Percentiles rank a stretch among this genome's conserved stretches.
phyloP scores from a whole-genome alignment of 495 filamentous ascomycete genomes.

The Lentithecium fluviatile region DNA sequence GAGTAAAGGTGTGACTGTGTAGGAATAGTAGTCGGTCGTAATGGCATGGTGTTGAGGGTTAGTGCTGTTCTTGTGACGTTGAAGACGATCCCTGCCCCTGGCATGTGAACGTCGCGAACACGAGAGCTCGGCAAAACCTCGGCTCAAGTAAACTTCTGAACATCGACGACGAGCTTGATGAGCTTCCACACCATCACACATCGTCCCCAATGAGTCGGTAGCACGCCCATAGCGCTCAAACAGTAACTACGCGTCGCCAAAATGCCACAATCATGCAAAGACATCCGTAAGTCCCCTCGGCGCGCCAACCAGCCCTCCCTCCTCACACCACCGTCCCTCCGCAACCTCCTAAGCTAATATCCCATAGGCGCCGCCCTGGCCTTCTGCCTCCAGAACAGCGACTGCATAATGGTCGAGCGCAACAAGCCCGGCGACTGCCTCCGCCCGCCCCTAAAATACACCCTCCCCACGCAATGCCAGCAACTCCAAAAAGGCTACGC shows the following conservation, averaged over 20 bases:
- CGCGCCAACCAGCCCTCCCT: neutral
- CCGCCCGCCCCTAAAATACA: constrained; percentile 70
- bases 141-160: neutral
- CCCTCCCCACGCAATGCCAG: constrained; percentile 82
- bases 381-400: constrained; percentile 88
- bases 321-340: neutral
- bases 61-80: constrained; percentile 8
- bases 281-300: constrained; percentile 70
- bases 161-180: neutral
- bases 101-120: constrained; percentile 14
- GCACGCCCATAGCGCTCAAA: neutral
- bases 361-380: constrained; percentile 80
- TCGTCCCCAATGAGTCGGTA: constrained; percentile 9
- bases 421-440: constrained; percentile 86
- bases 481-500: constrained; percentile 89
- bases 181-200: neutral
- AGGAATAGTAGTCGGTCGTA: neutral
- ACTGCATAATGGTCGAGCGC: constrained; percentile 90
- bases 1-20: neutral
- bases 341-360: constrained; percentile 1
- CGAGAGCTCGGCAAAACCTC: neutral
- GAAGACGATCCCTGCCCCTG: neutral
- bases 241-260: constrained; percentile 32
- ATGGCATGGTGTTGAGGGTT: constrained; percentile 11
- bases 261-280: constrained; percentile 96